phyloP scores from a whole-genome alignment of 192 early-diverging fungal species.

The Pilobolus umbonatus region DNA sequence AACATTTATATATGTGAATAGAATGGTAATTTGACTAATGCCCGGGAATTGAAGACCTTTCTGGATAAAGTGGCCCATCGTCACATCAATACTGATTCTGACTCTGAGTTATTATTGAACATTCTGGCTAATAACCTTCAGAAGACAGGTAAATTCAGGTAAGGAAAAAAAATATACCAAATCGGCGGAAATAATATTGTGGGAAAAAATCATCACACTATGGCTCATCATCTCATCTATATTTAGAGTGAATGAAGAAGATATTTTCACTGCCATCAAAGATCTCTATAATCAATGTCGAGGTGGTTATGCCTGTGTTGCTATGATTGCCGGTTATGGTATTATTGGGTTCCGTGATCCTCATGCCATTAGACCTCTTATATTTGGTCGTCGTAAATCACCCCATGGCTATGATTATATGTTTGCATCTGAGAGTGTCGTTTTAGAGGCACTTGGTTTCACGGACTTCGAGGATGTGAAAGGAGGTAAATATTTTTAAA shows the following conservation, averaged over 20 bases:
- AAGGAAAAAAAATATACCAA: conserved; percentile 14
- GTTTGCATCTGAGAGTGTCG: conserved; percentile 97
- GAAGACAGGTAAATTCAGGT: conserved; percentile 91
- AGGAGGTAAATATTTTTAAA: no score
- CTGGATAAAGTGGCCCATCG: conserved; percentile 95
- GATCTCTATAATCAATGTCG: conserved; percentile 77
- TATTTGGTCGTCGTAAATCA: conserved; percentile 79
- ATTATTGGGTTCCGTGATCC: conserved; percentile 94
- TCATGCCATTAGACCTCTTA: conserved; percentile 93
- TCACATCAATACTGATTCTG: conserved; percentile 99
- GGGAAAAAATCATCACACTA: neutral
- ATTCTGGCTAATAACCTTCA: conserved; percentile 97
- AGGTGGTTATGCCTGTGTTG: conserved; percentile 93
- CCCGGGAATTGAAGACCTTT: conserved; percentile 79
- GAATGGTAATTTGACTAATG: conserved; percentile 99
- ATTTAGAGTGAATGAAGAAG: conserved; percentile 91
- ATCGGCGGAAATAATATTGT: no score
- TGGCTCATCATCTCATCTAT: conserved; percentile 17
- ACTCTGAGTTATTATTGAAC: conserved; percentile 97
- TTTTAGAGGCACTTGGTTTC: conserved; percentile 87
- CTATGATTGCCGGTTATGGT: conserved; percentile 98
- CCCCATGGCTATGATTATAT: conserved; percentile 87
- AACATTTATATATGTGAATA: conserved; percentile 24
- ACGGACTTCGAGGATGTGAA: conserved; percentile 84
- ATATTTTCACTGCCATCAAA: conserved; percentile 91